phyloP scores from a whole-genome alignment of 345 rosid species.

The Citrus cavaleriei region DNA sequence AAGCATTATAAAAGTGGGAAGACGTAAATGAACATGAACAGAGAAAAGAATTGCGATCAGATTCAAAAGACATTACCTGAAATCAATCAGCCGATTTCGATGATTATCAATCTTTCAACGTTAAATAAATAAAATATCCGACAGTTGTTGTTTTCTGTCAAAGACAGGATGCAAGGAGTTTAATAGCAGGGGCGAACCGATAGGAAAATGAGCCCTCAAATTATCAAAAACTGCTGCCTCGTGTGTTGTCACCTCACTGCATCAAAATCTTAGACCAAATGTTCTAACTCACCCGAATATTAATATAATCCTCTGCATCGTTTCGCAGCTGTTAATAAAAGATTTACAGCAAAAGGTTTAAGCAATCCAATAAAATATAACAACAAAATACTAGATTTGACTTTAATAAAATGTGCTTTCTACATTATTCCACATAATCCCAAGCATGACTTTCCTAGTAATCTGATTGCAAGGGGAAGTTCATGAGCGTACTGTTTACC shows the following conservation, averaged over 20 bases:
- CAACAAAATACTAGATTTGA: not conserved
- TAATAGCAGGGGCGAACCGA: too few species aligned
- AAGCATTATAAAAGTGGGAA: too few species aligned
- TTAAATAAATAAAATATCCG: too few species aligned
- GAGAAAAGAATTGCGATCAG: not conserved
- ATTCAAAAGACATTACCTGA: constrained; percentile 36
- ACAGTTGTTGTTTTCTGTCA: too few species aligned
- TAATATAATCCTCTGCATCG: constrained; percentile 73
- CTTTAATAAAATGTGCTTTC: not conserved
- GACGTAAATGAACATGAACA: constrained; percentile 25
- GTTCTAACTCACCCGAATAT: constrained; percentile 40
- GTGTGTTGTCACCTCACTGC: too few species aligned
- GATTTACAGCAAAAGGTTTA: not conserved
- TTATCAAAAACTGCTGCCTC: too few species aligned
- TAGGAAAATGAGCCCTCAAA: too few species aligned
- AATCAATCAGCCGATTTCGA: constrained; percentile 58
- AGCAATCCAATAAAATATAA: too few species aligned
- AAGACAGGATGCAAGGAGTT: too few species aligned
- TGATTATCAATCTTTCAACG: not conserved
- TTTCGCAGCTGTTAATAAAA: constrained; percentile 53
- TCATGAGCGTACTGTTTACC: constrained; percentile 16
- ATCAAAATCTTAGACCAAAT: too few species aligned
- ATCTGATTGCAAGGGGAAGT: not conserved
- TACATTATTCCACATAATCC: not conserved
- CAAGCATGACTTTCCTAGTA: not conserved